Evolutionary conservation across 2,329 filamentous ascomycete genomes (phyloP).

Genomic region (Nakataea oryzae): DNA sequence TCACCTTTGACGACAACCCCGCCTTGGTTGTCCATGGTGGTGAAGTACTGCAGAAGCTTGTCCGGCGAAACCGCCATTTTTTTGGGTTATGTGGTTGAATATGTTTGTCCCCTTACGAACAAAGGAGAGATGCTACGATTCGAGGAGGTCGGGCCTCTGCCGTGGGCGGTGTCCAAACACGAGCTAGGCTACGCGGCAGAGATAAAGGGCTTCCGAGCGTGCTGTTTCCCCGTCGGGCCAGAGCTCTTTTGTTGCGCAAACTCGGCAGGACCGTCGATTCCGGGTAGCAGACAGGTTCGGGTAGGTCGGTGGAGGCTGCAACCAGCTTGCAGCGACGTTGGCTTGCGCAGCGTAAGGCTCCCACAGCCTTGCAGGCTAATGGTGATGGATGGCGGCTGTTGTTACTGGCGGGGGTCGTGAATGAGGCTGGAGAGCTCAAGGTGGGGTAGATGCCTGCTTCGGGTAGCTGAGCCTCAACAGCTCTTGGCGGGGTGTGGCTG

Average conservation of each 20-base stretch:
- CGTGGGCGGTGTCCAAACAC: not conserved
- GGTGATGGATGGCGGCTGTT: not conserved
- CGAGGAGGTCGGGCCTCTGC: too few species aligned
- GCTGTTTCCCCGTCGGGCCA: not conserved
- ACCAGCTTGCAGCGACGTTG: not conserved
- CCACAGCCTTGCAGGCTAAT: not conserved
- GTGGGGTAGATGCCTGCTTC: not conserved
- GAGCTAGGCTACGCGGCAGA: not conserved
- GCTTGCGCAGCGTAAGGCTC: not conserved
- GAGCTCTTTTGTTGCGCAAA: not conserved
- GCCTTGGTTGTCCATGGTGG: slow-evolving; percentile 33
- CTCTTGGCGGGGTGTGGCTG: not conserved
- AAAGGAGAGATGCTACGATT: not conserved
- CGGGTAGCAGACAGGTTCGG: not conserved
- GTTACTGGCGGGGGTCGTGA: too few species aligned
- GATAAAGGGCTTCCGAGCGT: not conserved
- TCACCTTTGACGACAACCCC: slow-evolving; percentile 37
- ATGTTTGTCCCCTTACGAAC: not conserved
- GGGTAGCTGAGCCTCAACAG: not conserved
- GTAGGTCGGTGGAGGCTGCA: not conserved
- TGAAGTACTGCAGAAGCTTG: slow-evolving; percentile 30
- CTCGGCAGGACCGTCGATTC: too few species aligned
- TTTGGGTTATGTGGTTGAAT: not conserved
- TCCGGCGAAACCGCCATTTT: slow-evolving; percentile 24
- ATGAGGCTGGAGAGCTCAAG: not conserved